Conservation (phyloP, 176 grass and related monocot species). For the Oryza punctata region DNA sequence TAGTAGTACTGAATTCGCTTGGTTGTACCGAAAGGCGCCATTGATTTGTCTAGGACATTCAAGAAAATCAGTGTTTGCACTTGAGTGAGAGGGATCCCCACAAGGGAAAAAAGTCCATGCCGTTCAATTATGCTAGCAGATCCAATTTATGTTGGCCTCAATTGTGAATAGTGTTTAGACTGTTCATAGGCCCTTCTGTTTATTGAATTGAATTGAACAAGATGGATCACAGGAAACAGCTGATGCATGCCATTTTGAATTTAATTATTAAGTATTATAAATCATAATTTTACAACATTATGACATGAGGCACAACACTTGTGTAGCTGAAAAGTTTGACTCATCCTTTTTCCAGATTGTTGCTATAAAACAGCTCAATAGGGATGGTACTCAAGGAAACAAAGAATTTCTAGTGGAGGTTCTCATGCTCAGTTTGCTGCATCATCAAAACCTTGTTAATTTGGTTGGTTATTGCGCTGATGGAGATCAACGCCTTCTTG, state of each 20-base stretch:
- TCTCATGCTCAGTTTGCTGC: constrained; percentile 77
- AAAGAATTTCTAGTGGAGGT: constrained; percentile 86
- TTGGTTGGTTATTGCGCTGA: constrained; percentile 80
- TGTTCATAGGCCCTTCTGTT: constrained; percentile 16
- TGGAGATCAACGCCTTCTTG: constrained; percentile 79
- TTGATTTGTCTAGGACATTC: constrained; percentile 50
- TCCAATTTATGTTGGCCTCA: constrained; percentile 29
- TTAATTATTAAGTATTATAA: not conserved
- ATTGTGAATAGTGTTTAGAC: constrained; percentile 17
- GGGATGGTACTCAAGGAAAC: constrained; percentile 77
- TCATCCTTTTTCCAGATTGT: constrained; percentile 49
- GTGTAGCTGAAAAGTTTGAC: constrained; percentile 26
- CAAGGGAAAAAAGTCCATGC: constrained; percentile 38
- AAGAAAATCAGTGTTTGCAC: constrained; percentile 42
- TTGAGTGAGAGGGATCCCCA: constrained; percentile 49
- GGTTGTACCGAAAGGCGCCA: constrained; percentile 28
- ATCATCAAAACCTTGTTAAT: constrained; percentile 75
- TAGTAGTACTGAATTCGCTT: constrained; percentile 40
- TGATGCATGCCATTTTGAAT: constrained; percentile 13
- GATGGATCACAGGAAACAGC: constrained; percentile 31
- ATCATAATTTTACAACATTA: not conserved
- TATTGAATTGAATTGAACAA: constrained; percentile 30
- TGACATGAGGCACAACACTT: not conserved
- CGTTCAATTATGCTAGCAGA: constrained; percentile 26
- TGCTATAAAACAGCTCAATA: constrained; percentile 79